Base-by-base conservation (phyloP, 2,329 filamentous ascomycete genomes). In the Allantophomopsis lycopodina region DNA sequence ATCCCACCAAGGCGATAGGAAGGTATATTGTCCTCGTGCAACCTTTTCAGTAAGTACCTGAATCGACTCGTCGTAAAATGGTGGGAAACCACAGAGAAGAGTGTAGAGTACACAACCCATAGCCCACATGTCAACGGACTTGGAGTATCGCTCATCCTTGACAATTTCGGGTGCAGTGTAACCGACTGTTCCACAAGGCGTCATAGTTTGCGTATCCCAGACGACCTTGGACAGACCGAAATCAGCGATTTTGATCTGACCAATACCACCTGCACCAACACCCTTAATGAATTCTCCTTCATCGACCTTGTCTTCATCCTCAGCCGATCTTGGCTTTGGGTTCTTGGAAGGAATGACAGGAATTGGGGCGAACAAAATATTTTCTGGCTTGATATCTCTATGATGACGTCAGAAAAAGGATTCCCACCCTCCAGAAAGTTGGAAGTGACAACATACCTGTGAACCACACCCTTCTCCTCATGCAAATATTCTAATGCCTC, bases 101-200 rank as follows among this genome's bases (percentile, higher is more conserved):
- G 91, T 98, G 65, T 98, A 98, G 5, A 98, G 69, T 10, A 98
- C 91, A 57, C 91, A 98, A 12, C 91, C 91, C 23, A 98, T 63
- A 3, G 91, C 91, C 91, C 91, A 98, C 91, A 98, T 98, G 55
- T 98, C 91, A 35, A 98, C 91, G 38, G 86, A 93, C 68, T 96
- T 98, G 31, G 89, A 96, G 61, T 98, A 98, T 16, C 88, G 78
- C 63, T 98, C 91, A 61, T 98, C 91, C 63, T 96, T 96, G 58
- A 98, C 91, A 46, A 98, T 98, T 57, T 98, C 91, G 7, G 91
- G 91, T 3, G 91, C 91, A 4, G 91, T 96, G 63, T 98, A 98
- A 34, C 91, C 91, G 42, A 96, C 91, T 0, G 91, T 98, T 42
- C 91, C 91, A 59, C 91, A 98, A n/a, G 91, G 91, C 3, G 91